Percentiles rank a stretch among this genome's conserved stretches.
phyloP scores from a whole-genome alignment of 768 basidiomycete species.

The Boletus sp. region DNA sequence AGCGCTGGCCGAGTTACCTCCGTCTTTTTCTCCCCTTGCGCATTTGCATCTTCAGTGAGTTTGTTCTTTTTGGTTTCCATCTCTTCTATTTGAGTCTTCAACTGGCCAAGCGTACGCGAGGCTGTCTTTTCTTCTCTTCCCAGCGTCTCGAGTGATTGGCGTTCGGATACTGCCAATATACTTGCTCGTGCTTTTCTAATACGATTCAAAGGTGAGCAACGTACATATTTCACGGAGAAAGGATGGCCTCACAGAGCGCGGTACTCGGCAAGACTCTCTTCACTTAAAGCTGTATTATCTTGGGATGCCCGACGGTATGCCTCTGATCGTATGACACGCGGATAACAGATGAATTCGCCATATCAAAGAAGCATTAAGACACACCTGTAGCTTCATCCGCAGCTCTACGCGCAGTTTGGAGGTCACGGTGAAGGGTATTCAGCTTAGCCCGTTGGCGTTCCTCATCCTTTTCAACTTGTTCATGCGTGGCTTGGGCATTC shows the following conservation, averaged over 20 bases:
- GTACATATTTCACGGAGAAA: neutral
- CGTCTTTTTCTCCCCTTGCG: slow-evolving; percentile 49
- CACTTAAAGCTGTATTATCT: slow-evolving; percentile 73
- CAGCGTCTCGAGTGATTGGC: slow-evolving; percentile 80
- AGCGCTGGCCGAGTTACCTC: slow-evolving; percentile 43
- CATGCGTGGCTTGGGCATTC: slow-evolving; percentile 62
- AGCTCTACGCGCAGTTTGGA: slow-evolving; percentile 60
- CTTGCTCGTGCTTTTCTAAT: slow-evolving; percentile 77
- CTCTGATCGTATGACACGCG: slow-evolving; percentile 44
- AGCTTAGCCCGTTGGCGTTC: slow-evolving; percentile 53
- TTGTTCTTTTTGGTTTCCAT: slow-evolving; percentile 57
- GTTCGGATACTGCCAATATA: slow-evolving; percentile 78
- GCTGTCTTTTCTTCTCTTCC: slow-evolving; percentile 80
- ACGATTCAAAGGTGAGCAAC: slow-evolving; percentile 3
- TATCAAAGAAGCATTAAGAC: slow-evolving; percentile 12
- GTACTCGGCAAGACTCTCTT: slow-evolving; percentile 87
- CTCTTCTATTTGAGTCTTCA: slow-evolving; percentile 68
- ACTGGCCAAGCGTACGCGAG: slow-evolving; percentile 57
- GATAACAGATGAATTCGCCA: neutral
- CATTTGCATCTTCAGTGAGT: slow-evolving; percentile 51
- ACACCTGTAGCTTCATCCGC: slow-evolving; percentile 80
- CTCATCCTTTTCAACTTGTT: slow-evolving; percentile 63
- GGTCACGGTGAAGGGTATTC: slow-evolving; percentile 57
- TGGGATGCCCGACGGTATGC: slow-evolving; percentile 70
- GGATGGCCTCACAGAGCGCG: slow-evolving; percentile 20